Conservation (phyloP, 257 asterid genomes). For the Voacanga thouarsii region DNA sequence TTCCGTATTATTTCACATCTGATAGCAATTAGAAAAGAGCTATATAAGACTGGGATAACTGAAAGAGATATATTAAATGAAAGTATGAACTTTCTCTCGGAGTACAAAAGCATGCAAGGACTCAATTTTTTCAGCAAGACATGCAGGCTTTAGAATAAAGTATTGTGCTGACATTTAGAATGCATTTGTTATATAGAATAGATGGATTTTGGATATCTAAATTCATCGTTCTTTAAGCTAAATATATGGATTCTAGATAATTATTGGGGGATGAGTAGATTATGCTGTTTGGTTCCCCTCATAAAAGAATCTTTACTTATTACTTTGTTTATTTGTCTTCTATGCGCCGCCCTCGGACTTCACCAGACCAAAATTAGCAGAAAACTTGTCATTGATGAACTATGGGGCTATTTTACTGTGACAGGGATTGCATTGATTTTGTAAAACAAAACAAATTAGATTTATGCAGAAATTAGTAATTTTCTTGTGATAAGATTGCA, state of each 20-base stretch:
- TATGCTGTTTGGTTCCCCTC: neutral
- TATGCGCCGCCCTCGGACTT: neutral
- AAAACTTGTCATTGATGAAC: neutral
- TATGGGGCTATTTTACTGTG: neutral
- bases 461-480: neutral
- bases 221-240: no score
- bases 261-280: neutral
- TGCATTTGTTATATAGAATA: neutral
- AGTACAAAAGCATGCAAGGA: neutral
- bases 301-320: neutral
- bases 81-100: neutral
- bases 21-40: conserved; percentile 11
- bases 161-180: neutral
- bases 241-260: neutral
- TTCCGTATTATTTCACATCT: conserved; percentile 88
- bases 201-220: neutral
- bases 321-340: no score
- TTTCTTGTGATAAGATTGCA: neutral
- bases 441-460: neutral
- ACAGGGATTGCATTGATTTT: neutral
- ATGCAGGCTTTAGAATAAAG: neutral
- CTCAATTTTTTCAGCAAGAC: neutral
- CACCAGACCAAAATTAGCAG: neutral
- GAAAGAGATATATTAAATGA: neutral
- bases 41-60: neutral